Evolutionary conservation across 2,329 filamentous ascomycete genomes (phyloP), one percentile per base, ranked within the genome.

Genomic region (Trichoderma sp.): DNA sequence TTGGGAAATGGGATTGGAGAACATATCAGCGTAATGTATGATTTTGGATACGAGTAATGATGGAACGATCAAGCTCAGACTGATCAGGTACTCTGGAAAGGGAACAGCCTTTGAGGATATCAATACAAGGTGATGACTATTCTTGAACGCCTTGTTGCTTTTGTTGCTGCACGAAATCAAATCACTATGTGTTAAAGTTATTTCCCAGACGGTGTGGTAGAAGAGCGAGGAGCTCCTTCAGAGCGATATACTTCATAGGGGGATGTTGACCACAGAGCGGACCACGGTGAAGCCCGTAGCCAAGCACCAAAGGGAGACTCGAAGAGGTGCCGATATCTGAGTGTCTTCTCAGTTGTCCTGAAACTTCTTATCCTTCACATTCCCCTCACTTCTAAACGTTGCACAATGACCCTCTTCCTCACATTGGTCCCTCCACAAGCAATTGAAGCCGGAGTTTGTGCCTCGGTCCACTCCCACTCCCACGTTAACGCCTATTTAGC

Each of bases 41-140:
- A 30, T 57, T 62, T 34, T 62, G 39, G 17, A 62, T 24, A 62
- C 45, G 58, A 62, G 58, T 44, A 52, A 62, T 26, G 58, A 62
- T 52, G 58, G 58, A 62, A 52, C 39, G 58, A 52, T 44, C 34
- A 19, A 45, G 39, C 26, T 30, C 48, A 45, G 19, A 28, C 28
- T 30, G 17, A 19, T 41, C 19, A 39, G 34, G 34, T 43, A 7
- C 14, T 9, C 17, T 24, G 24, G 43, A n/a, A 45, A 45, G 55
- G 39, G 41, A 28, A 30, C 26, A 34, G 14, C n/a, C 24, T 51
- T 12, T 3, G 19, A 7, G 10, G 26, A 21, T 10, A 30, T 28
- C 10, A 34, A 34, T 34, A 34, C 43, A 39, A 45, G 10, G 30
- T 51, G 10, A 41, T 41, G 17, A 43, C 12, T 19, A 48, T 26